phyloP scores from a whole-genome alignment of 139 green algal species.

The Tetradesmus lagerheimii region DNA sequence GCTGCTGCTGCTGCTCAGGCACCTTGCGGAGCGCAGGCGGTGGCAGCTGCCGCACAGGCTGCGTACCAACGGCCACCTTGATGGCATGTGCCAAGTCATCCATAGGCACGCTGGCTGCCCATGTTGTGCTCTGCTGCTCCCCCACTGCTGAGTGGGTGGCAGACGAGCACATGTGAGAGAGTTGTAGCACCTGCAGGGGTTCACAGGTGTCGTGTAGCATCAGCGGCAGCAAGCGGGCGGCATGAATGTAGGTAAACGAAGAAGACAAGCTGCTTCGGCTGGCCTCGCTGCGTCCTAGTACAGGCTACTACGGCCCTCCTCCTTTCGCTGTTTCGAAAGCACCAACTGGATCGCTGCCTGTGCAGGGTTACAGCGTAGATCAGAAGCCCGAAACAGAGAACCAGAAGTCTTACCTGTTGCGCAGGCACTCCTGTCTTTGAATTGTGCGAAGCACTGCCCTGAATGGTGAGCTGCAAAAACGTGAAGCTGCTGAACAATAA shows the following conservation, averaged over 20 bases:
- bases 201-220: background rate
- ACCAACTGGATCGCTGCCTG: background rate
- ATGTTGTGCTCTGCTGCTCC: conserved; percentile 17
- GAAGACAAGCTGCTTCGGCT: background rate
- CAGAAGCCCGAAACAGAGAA: background rate
- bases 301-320: background rate
- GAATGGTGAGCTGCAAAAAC: background rate
- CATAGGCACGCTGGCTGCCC: conserved; percentile 23
- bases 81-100: conserved; percentile 20
- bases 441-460: background rate
- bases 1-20: background rate
- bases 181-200: background rate
- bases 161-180: background rate
- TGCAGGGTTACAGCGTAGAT: background rate
- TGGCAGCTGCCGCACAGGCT: conserved; percentile 11
- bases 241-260: background rate
- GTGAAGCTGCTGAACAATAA: background rate
- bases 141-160: background rate
- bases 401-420: background rate
- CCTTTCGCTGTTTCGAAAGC: background rate
- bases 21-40: background rate
- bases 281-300: background rate
- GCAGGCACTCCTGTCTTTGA: background rate
- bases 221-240: background rate
- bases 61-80: background rate